Conservation (phyloP, 2,329 filamentous ascomycete genomes). For the Aureobasidium pullulans region DNA sequence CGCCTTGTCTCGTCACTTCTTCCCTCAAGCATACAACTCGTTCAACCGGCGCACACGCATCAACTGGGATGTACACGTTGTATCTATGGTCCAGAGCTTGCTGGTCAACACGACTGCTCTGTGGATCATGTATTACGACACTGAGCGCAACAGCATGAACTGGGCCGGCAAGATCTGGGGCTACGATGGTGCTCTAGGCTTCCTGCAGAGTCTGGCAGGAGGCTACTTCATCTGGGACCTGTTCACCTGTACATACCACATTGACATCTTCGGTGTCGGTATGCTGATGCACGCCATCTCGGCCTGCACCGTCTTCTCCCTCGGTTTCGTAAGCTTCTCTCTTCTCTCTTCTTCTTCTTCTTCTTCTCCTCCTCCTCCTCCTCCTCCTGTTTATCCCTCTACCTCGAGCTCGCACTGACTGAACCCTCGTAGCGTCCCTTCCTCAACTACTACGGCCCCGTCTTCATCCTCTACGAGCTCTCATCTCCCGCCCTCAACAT, state of each 20-base stretch:
- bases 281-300: conserved; percentile 70
- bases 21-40: conserved; percentile 55
- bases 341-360: too few species aligned
- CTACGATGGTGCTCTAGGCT: conserved; percentile 63
- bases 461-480: conserved; percentile 82
- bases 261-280: conserved; percentile 67
- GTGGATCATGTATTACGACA: conserved; percentile 62
- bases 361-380: too few species aligned
- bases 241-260: conserved; percentile 57
- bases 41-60: conserved; percentile 58
- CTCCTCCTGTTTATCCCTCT: neutral
- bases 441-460: conserved; percentile 71
- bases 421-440: conserved; percentile 61
- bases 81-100: conserved; percentile 70
- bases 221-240: conserved; percentile 86
- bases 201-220: conserved; percentile 68
- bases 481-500: conserved; percentile 80
- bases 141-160: conserved; percentile 59
- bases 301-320: conserved; percentile 64
- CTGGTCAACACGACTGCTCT: conserved; percentile 67
- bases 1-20: conserved; percentile 53
- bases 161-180: conserved; percentile 62
- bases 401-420: conserved; percentile 14
- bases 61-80: conserved; percentile 82
- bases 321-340: conserved; percentile 64